Conservation (phyloP, 768 basidiomycete genomes). For the Russula emetica region DNA sequence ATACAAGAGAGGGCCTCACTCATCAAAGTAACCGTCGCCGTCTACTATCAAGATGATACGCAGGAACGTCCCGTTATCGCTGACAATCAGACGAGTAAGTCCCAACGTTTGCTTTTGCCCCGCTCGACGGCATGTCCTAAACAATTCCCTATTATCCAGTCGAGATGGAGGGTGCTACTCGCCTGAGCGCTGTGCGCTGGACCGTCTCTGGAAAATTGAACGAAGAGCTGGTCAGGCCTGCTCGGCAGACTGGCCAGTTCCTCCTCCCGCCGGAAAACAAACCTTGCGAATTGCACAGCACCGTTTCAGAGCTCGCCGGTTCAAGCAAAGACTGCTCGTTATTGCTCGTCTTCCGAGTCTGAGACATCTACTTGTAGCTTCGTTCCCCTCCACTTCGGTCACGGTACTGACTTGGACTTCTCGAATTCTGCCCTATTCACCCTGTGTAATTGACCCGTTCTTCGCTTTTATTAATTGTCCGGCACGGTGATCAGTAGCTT, state of each 20-base stretch:
- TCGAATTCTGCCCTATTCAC: not conserved
- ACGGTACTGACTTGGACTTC: not conserved
- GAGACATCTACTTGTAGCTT: not conserved
- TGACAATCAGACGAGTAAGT: not conserved
- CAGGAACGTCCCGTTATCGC: not conserved
- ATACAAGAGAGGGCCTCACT: not conserved
- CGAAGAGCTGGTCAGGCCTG: not conserved
- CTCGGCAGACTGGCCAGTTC: conserved; percentile 10
- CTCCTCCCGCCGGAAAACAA: not conserved
- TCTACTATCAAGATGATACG: not conserved
- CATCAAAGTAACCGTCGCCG: conserved; percentile 4
- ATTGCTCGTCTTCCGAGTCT: conserved; percentile 4
- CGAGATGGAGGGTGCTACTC: conserved; percentile 3
- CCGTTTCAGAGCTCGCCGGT: not conserved
- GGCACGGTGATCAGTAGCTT: no score
- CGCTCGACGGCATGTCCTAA: not conserved
- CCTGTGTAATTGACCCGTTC: not conserved
- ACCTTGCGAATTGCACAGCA: not conserved
- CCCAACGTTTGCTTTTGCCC: not conserved
- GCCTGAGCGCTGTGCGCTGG: conserved; percentile 18
- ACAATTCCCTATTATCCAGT: not conserved
- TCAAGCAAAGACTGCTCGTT: not conserved
- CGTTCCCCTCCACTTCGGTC: no score
- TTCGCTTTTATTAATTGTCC: no score
- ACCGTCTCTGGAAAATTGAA: not conserved